Evolutionary conservation across 345 rosid genomes (phyloP), one percentile per base, ranked within the genome.

Genomic region (Sapria himalayana): DNA sequence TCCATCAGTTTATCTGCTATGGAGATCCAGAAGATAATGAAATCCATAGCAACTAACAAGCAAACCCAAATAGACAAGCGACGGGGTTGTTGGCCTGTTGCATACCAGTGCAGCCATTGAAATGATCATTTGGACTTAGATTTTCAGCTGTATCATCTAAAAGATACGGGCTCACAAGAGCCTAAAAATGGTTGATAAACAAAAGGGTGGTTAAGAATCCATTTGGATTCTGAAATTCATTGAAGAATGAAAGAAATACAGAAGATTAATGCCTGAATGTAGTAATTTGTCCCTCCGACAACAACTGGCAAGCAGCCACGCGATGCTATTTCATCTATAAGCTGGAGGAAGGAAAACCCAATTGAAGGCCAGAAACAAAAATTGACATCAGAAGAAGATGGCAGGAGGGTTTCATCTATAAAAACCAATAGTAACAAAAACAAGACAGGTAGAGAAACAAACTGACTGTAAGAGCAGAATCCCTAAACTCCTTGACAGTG

Each of bases 221-320:
- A 16, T 4, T 10, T 23, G 13, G 25, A 10, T 16, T 41, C 16
- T n/a, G n/a, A n/a, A n/a, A n/a, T n/a, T n/a, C n/a, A n/a, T n/a
- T n/a, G n/a, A n/a, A n/a, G 22, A 36, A 42, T 19, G 7, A 9
- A 20, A 38, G 22, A 55, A n/a, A 48, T 17, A 10, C 2, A 42
- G 33, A 21, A 33, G 15, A 39, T 43, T 5, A 41, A 12, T 45
- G 82, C 98, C 84, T 89, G 98, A 59, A 82, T 82, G 46, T 89
- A 89, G 54, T 76, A 89, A 61, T 79, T 66, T 20, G 95, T 79
- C 5, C 98, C 98, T 40, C 98, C 98, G 52, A 79, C 95, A 43
- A 89, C 69, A 29, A 89, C 74, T 0, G 95, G 98, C 46, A 89
- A 27, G 59, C 40, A 53, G 55, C 73, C 55, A 3, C 98, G 92